Percentiles rank a stretch among this genome's conserved stretches.
phyloP scores from a whole-genome alignment of 352 stramenopile genomes.

The Pythium rhizo-oryzae region DNA sequence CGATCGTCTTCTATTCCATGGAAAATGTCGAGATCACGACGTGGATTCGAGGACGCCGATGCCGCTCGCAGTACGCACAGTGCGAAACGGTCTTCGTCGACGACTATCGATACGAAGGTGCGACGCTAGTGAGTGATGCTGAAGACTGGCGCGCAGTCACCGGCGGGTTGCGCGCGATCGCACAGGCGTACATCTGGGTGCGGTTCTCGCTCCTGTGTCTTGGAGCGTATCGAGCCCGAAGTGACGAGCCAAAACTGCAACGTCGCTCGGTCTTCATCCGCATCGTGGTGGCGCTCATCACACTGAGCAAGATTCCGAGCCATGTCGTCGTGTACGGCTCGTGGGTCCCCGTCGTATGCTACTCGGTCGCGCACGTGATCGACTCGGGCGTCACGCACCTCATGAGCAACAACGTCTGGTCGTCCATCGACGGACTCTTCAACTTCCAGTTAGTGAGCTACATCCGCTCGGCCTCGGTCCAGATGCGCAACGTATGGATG shows the following conservation, averaged over 20 bases:
- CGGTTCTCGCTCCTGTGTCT: constrained; percentile 13
- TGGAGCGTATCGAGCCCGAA: constrained; percentile 6
- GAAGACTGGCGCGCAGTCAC: constrained; percentile 7
- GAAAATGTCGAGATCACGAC: constrained; percentile 27
- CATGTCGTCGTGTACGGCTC: constrained; percentile 33
- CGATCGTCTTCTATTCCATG: constrained; percentile 17
- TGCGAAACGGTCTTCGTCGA: constrained; percentile 27
- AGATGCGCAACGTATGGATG: constrained; percentile 49
- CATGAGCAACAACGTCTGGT: constrained; percentile 31
- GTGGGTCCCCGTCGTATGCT: constrained; percentile 34
- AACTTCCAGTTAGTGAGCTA: constrained; percentile 28
- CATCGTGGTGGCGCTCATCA: not conserved
- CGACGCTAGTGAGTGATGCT: constrained; percentile 1
- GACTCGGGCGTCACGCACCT: constrained; percentile 33
- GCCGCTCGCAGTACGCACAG: not conserved
- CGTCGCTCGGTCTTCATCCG: not conserved
- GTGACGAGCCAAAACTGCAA: constrained; percentile 1
- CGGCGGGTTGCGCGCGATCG: constrained; percentile 5
- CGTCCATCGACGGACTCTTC: constrained; percentile 24
- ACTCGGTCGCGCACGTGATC: constrained; percentile 32
- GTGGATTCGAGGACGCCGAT: constrained; percentile 16
- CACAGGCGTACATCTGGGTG: constrained; percentile 29
- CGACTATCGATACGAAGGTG: constrained; percentile 36
- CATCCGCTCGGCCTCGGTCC: constrained; percentile 30
- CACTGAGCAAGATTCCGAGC: constrained; percentile 29